Percentiles rank a stretch among this genome's conserved stretches.
Conservation (phyloP, 225 moss, liverwort and hornwort species). For the Asterella californica region DNA sequence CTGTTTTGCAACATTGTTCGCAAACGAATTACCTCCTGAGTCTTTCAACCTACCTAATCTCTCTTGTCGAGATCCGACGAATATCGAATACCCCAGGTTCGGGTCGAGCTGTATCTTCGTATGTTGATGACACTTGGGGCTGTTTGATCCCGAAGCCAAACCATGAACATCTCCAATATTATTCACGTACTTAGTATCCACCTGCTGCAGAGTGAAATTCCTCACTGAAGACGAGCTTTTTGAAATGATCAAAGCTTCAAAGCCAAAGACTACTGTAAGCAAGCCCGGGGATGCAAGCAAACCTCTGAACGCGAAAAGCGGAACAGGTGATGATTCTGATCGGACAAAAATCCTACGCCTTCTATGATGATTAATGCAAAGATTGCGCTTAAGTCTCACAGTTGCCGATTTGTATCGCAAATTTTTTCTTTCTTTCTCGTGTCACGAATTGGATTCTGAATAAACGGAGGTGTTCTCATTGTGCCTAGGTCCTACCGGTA, state of each 20-base stretch:
- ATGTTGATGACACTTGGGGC: too few relatives aligned
- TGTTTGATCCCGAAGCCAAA: too few relatives aligned
- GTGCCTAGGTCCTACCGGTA: not conserved
- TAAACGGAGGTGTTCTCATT: not conserved
- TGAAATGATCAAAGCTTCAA: constrained; percentile 75
- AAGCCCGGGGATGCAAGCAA: constrained; percentile 25
- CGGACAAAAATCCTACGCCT: not conserved
- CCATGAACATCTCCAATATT: too few relatives aligned
- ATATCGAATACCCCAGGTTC: too few relatives aligned
- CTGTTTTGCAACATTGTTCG: not conserved
- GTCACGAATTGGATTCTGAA: constrained; percentile 2
- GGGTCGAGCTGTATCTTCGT: too few relatives aligned
- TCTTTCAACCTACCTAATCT: not conserved
- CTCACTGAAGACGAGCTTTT: constrained; percentile 87
- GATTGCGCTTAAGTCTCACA: not conserved
- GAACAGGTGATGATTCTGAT: not conserved
- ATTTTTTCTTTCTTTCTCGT: not conserved
- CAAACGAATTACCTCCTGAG: not conserved
- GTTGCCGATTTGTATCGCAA: not conserved
- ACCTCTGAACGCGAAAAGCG: constrained; percentile 27
- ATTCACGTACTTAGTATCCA: not conserved
- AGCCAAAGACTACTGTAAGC: constrained; percentile 46
- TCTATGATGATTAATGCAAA: not conserved
- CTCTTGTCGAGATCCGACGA: too few relatives aligned
- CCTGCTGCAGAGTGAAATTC: constrained; percentile 66